Evolutionary conservation across 2,329 filamentous ascomycete genomes (phyloP), one percentile per base, ranked within the genome.

Genomic region (Neophaeococcomyces aloes): DNA sequence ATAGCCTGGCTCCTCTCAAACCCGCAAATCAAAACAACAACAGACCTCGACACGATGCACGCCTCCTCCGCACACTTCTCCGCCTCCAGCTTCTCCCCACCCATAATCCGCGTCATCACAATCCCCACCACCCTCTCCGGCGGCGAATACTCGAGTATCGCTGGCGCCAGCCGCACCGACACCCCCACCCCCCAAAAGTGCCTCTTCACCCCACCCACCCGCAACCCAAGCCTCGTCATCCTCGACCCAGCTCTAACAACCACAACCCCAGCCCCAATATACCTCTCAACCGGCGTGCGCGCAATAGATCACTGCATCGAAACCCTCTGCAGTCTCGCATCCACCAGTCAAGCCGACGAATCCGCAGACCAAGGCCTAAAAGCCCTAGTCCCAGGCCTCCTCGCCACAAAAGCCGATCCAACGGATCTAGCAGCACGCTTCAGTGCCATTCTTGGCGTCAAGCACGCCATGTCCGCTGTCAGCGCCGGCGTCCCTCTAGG

Each of bases 251-350:
- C 64, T 11, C 60, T 79, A 1, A 66, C 65, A 13, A 56, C 61
- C 2, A 70, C 69, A 0, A 78, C 75, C 0, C 76, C 75, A 0
- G 59, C 63, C 1, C 60, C 61, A 15, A 63, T 76, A 15, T 81
- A 75, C 76, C 60, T 79, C 1, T 72, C 69, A 33, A 76, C 74
- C 0, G 76, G 77, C 0, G 63, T 79, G 6, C 63, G 75, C 7
- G 67, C 70, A 0, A 65, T 78, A 0, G 75, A 78, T 50, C 74
- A 78, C 53, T 77, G 73, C 44, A 67, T 78, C 3, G 75, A 78
- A 57, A 70, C 69, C 1, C 55, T 74, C 3, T 75, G 70, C 48
- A 69, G 68, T 1, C 53, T 66, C 1, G 49, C 55, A 1, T 57
- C 54, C 7, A 65, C 59, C 2, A 32, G 50, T 0, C 54, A 54